Percentiles rank a stretch among this genome's conserved stretches.
phyloP scores from a whole-genome alignment of 768 basidiomycete genomes.

The Podaxis sp. region DNA sequence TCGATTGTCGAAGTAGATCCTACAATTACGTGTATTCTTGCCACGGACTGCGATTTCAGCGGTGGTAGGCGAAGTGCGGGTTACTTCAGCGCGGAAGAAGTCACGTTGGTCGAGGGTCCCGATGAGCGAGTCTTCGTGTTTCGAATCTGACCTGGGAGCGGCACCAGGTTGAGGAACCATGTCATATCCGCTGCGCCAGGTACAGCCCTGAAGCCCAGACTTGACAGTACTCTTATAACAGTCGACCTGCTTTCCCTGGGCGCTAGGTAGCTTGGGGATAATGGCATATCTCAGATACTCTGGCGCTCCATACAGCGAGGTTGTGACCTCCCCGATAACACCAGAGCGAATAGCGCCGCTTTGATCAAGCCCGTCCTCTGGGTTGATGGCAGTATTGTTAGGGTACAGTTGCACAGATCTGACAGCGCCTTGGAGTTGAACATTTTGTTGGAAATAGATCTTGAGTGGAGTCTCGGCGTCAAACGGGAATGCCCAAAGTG shows the following conservation, averaged over 20 bases:
- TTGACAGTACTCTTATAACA: conserved; percentile 28
- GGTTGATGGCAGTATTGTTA: conserved; percentile 23
- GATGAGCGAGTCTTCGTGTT: background rate
- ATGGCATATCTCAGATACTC: conserved; percentile 42
- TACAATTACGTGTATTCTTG: conserved; percentile 62
- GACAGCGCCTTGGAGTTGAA: conserved; percentile 40
- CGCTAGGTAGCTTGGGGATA: conserved; percentile 53
- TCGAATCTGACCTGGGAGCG: conserved; percentile 11
- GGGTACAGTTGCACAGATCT: conserved; percentile 18
- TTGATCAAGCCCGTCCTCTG: background rate
- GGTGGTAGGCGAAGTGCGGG: conserved; percentile 39
- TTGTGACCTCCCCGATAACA: conserved; percentile 29
- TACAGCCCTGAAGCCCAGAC: conserved; percentile 46
- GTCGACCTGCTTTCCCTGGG: conserved; percentile 32
- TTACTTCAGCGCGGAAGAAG: conserved; percentile 37
- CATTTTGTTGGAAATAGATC: conserved; percentile 66
- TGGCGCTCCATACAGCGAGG: conserved; percentile 44
- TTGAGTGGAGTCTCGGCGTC: conserved; percentile 60
- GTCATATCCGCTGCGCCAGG: conserved; percentile 40
- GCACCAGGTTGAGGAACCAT: conserved; percentile 39
- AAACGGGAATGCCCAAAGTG: conserved; percentile 62
- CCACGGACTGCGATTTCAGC: conserved; percentile 55
- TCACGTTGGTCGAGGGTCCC: background rate
- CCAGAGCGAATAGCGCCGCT: background rate
- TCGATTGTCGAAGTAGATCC: conserved; percentile 51